These are phyloP conservation scores for Quercus glauca DNA, from an alignment of 306 rosid species.

Conservation along the genomic window DNA sequence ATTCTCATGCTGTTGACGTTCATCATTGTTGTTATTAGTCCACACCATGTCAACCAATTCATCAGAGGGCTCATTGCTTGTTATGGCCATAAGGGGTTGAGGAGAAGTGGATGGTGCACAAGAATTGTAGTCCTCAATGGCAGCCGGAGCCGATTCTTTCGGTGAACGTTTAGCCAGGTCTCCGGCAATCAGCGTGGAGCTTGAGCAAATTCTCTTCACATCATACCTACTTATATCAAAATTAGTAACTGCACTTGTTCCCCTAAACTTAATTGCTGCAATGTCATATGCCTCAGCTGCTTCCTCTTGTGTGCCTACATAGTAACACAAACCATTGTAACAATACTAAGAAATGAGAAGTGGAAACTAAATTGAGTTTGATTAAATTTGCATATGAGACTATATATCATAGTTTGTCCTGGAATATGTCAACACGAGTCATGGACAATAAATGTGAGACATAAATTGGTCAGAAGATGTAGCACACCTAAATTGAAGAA, in stretches of 20 bases:
- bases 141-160: slow-evolving; percentile 18
- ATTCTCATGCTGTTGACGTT: slow-evolving; percentile 27
- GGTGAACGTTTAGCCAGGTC: slow-evolving; percentile 84
- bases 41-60: slow-evolving; percentile 72
- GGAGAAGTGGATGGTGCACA: slow-evolving; percentile 37
- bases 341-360: too few relatives aligned
- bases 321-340: not conserved
- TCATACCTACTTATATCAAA: slow-evolving; percentile 92
- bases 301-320: slow-evolving; percentile 91
- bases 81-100: slow-evolving; percentile 53
- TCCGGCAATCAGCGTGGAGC: slow-evolving; percentile 81
- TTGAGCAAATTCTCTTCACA: slow-evolving; percentile 96
- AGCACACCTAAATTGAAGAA: not conserved
- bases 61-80: slow-evolving; percentile 45
- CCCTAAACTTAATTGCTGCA: slow-evolving; percentile 97
- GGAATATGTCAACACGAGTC: not conserved
- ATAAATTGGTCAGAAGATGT: not conserved
- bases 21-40: slow-evolving; percentile 33
- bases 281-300: slow-evolving; percentile 99
- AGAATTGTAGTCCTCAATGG: slow-evolving; percentile 39
- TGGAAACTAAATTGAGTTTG: too few relatives aligned
- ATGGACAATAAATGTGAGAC: not conserved
- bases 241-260: slow-evolving; percentile 94
- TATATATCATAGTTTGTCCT: too few relatives aligned
- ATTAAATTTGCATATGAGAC: too few relatives aligned